Base-by-base conservation (phyloP, 345 rosid genomes). In the Turnera subulata region DNA sequence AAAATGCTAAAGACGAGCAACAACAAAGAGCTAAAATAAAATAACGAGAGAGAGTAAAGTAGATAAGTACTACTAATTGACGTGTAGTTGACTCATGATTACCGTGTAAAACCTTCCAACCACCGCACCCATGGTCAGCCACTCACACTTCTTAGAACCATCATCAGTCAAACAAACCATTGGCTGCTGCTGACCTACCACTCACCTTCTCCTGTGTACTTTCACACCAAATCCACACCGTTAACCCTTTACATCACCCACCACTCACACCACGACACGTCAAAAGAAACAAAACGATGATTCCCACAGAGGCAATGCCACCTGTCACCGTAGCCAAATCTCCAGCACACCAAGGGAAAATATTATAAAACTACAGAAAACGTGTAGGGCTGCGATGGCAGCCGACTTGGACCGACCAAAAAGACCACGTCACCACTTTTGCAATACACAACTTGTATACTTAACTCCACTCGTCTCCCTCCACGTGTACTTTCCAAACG, bases 401-500 rank as follows among this genome's bases (percentile, higher is more conserved):
- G 66, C 67, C 72, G 67, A 56, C 73, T 69, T 45, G 24, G 63
- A 62, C 73, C 73, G 73, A 51, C 73, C 68, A 69, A 7, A 14
- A 37, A 8, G 15, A 22, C 73, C 59, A 62, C 67, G 59, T 62
- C 64, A 57, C 44, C 54, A 2, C 19, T 13, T 1, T 13, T n/a
- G 57, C 47, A 42, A 2, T 47, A 21, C 39, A 1, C 49, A 25
- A 53, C 49, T 46, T 15, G 19, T 55, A 43, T 63, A n/a, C 66
- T 23, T 12, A 12, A 1, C 14, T 58, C 73, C 33, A 32, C 20
- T 56, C 23, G 11, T 33, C 0, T 25, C 4, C 23, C 52, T 44
- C 59, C 68, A 51, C 68, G 68, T 57, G 60, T 57, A 26, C 45
- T 21, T 0, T 15, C 19, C 48, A 33, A 69, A 69, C 73, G 73